Evolutionary conservation across 257 asterid species (phyloP).

Genomic region (Handroanthus guayacan): DNA sequence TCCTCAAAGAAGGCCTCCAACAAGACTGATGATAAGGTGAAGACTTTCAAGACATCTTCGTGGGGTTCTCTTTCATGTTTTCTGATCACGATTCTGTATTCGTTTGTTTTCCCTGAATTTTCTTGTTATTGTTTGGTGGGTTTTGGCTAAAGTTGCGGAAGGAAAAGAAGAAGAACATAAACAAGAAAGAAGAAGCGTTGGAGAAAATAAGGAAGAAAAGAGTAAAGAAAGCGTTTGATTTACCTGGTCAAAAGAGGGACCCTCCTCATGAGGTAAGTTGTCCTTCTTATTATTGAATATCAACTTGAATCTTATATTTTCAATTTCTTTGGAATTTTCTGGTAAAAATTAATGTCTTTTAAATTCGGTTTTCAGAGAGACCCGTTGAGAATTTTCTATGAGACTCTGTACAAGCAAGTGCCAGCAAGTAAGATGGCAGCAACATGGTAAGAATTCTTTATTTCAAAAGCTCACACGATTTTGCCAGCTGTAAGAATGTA

Average conservation of each 20-base stretch:
- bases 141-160: conserved; percentile 39
- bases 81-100: background rate
- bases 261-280: conserved; percentile 74
- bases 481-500: background rate
- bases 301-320: background rate
- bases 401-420: conserved; percentile 71
- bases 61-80: background rate
- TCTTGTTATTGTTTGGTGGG: conserved; percentile 11
- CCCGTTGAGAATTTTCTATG: conserved; percentile 82
- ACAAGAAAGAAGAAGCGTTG: conserved; percentile 49
- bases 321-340: background rate
- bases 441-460: conserved; percentile 57
- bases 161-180: conserved; percentile 38
- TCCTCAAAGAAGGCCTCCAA: conserved; percentile 39
- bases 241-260: conserved; percentile 92
- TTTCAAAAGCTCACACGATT: background rate
- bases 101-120: background rate
- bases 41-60: background rate
- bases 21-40: conserved; percentile 41
- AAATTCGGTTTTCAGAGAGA: conserved; percentile 68
- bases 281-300: background rate
- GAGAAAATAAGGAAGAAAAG: conserved; percentile 51
- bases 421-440: conserved; percentile 93
- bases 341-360: background rate
- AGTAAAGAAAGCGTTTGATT: conserved; percentile 71